These are phyloP conservation scores for Papilionanthe hybrid DNA, from an alignment of 116 monocot genomes.

Conservation along the genomic window DNA sequence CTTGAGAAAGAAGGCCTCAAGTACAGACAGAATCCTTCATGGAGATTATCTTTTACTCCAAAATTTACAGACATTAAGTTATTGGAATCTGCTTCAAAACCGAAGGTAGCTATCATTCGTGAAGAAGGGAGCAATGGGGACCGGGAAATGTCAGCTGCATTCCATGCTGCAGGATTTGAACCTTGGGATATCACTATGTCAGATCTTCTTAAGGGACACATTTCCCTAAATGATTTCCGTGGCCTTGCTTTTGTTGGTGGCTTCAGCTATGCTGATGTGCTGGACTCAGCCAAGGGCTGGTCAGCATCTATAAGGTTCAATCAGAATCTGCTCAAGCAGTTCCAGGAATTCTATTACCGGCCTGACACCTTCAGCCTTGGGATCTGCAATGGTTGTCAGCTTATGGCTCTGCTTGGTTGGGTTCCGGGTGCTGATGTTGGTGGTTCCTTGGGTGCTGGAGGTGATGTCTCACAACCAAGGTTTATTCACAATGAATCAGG, in stretches of 20 bases:
- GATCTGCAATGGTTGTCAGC: slow-evolving; percentile 90
- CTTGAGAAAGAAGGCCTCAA: slow-evolving; percentile 80
- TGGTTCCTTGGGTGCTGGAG: slow-evolving; percentile 28
- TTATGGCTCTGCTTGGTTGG: slow-evolving; percentile 96
- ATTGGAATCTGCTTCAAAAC: slow-evolving; percentile 37
- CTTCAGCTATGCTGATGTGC: slow-evolving; percentile 95
- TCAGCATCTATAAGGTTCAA: slow-evolving; percentile 89
- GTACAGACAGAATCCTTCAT: slow-evolving; percentile 46
- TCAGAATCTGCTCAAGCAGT: slow-evolving; percentile 55
- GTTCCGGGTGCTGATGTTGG: slow-evolving; percentile 53
- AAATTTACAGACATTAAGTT: slow-evolving; percentile 47
- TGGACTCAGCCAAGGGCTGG: slow-evolving; percentile 97
- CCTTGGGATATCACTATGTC: slow-evolving; percentile 97
- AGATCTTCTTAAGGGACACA: slow-evolving; percentile 55
- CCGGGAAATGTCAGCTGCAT: slow-evolving; percentile 94
- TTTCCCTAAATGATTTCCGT: slow-evolving; percentile 58
- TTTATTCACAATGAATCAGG: slow-evolving; percentile 98
- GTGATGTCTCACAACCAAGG: slow-evolving; percentile 74
- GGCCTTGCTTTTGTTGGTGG: slow-evolving; percentile 97
- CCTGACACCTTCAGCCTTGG: slow-evolving; percentile 86
- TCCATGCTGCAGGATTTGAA: slow-evolving; percentile 90
- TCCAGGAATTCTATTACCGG: slow-evolving; percentile 67
- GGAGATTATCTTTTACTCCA: slow-evolving; percentile 76
- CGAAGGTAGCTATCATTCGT: slow-evolving; percentile 88
- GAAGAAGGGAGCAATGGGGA: slow-evolving; percentile 99